These are phyloP conservation scores for Aspergillus alliaceus DNA, from an alignment of 2,329 filamentous ascomycete genomes.

Conservation along the genomic window DNA sequence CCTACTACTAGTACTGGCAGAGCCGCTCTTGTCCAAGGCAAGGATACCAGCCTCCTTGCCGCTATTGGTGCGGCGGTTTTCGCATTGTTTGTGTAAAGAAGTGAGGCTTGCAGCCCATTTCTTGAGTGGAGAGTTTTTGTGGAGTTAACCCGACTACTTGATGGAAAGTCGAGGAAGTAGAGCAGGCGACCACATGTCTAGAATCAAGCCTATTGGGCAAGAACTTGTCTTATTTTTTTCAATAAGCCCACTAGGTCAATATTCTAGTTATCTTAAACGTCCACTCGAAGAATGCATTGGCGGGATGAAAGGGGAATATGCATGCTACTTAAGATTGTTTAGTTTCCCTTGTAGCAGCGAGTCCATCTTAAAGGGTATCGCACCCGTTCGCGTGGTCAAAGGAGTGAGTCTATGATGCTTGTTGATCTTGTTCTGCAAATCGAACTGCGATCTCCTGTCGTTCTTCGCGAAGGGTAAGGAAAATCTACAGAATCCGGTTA, in stretches of 20 bases:
- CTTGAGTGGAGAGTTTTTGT: too few relatives aligned
- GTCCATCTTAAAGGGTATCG: neutral
- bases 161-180: neutral
- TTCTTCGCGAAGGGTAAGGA: conserved; percentile 37
- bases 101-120: neutral
- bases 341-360: neutral
- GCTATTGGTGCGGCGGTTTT: conserved; percentile 30
- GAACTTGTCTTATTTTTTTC: neutral
- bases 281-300: neutral
- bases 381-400: neutral
- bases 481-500: conserved; percentile 27
- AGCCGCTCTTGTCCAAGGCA: conserved; percentile 22
- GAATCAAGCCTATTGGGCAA: neutral
- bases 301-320: neutral
- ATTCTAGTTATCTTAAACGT: neutral
- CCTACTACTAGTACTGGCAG: conserved; percentile 23
- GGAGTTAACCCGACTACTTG: too few relatives aligned
- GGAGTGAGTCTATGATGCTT: neutral
- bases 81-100: conserved; percentile 27
- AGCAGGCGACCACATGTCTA: neutral
- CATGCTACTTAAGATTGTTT: neutral
- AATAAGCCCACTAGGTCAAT: neutral
- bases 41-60: conserved; percentile 29
- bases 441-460: conserved; percentile 30
- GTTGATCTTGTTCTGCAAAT: conserved; percentile 21